A percentile compares a stretch with the other conserved stretches of the same genome.
These are phyloP conservation scores for Mytilinidion resinicola DNA, from an alignment of 495 filamentous ascomycete genomes.

Conservation along the genomic window DNA sequence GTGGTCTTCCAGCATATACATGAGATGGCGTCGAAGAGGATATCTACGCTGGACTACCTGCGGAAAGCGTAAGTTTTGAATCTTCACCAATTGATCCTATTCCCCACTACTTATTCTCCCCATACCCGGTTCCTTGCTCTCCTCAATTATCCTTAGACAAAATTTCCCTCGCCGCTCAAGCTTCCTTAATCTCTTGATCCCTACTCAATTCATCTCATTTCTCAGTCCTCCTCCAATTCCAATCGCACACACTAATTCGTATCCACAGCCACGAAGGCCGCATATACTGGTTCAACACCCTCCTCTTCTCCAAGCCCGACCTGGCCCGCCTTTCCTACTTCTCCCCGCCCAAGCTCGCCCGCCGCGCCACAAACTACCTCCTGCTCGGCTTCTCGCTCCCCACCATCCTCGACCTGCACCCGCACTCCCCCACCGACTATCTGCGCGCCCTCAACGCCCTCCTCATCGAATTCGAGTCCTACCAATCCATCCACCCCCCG, in stretches of 20 bases:
- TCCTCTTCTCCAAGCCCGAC: slow-evolving; percentile 81
- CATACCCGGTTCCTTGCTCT: too few species aligned
- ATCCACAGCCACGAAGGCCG: slow-evolving; percentile 75
- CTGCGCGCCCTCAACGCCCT: slow-evolving; percentile 81
- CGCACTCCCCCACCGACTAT: slow-evolving; percentile 70
- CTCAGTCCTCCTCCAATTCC: not conserved
- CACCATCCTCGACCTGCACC: slow-evolving; percentile 77
- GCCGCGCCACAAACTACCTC: slow-evolving; percentile 86
- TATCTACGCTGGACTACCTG: slow-evolving; percentile 92
- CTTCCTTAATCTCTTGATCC: too few species aligned
- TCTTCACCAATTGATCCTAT: too few species aligned
- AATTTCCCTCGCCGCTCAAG: too few species aligned
- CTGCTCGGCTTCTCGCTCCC: slow-evolving; percentile 88
- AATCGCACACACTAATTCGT: not conserved
- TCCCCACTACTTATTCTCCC: too few species aligned
- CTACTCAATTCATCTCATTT: too few species aligned
- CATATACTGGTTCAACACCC: slow-evolving; percentile 95
- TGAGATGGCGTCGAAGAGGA: slow-evolving; percentile 82
- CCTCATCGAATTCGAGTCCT: slow-evolving; percentile 85
- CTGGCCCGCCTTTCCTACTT: slow-evolving; percentile 79
- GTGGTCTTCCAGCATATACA: slow-evolving; percentile 78
- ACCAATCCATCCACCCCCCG: slow-evolving; percentile 75
- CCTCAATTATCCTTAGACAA: too few species aligned
- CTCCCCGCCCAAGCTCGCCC: slow-evolving; percentile 70
- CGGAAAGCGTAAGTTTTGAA: slow-evolving; percentile 69